Base-by-base conservation (phyloP, 2,329 filamentous ascomycete species). In the Orbilia blumenaviensis region DNA sequence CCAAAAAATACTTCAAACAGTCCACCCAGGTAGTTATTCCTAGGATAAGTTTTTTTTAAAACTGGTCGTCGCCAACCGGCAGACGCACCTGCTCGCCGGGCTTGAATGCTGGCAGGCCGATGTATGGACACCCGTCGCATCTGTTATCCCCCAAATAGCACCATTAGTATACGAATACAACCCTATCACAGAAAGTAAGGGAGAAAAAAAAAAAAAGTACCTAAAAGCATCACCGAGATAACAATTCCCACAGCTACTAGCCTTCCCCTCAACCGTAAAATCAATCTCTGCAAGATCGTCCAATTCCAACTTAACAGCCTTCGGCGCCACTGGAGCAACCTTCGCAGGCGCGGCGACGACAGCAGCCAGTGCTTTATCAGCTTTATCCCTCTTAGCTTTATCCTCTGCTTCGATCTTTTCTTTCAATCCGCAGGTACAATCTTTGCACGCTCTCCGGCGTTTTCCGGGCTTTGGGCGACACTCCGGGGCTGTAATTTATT, bases 221-320 rank as follows among this genome's bases (percentile, higher is more conserved):
- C 79, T 79, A 84, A 93, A 93, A 2, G 95, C 94, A 83, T 98
- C 94, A 60, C 95, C 95, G 14, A 99, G 86, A 27, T 93, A 91
- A 83, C 95, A 98, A 84, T 94, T 97, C 27, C 93, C 93, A 83
- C 95, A 99, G 16, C 92, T 96, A 66, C 95, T 94, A 4, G 94
- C 92, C 85, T 97, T 98, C 80, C 95, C 95, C 83, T 96, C 88
- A n/a, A 98, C 92, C 0, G 95, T 99, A 82, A 99, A 98, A 83
- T 99, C 95, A 7, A 98, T 87, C 83, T 98, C 94, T 61, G 88
- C 89, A 56, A 99, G 85, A 82, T 99, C 95, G 80, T 92, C 90
- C 0, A 89, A 85, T 58, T 87, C 88, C 61, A 97, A 86, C 83
- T 91, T 92, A 77, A 93, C 85, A 18, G 89, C 79, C 16, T 74